A percentile compares a stretch with the other conserved stretches of the same genome.
Conservation (phyloP, 139 green algal species). For the Chlorella sp. region DNA sequence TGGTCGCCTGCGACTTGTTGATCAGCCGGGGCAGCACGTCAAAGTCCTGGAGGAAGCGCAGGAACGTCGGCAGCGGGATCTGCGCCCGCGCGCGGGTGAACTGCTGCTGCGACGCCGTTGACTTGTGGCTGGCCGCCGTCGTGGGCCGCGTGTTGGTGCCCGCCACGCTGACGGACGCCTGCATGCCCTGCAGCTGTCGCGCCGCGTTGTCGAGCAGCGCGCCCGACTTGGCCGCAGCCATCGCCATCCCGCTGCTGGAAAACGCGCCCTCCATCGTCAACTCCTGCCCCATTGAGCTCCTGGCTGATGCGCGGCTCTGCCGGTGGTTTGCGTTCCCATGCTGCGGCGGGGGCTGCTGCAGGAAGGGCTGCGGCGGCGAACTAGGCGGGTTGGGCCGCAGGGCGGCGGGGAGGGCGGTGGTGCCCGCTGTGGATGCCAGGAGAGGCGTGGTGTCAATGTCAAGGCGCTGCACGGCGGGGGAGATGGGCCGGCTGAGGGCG, state of each 20-base stretch:
- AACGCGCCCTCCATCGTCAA: too few species aligned
- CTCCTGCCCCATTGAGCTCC: too few species aligned
- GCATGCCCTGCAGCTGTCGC: not conserved
- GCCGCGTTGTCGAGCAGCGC: not conserved
- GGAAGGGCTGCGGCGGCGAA: not conserved
- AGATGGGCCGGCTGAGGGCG: not conserved
- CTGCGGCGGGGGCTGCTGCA: not conserved
- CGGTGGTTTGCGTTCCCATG: too few species aligned
- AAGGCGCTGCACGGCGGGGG: not conserved
- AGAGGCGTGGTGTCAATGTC: not conserved
- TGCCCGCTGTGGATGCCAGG: too few species aligned
- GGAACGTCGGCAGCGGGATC: conserved; percentile 14
- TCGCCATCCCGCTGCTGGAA: too few species aligned
- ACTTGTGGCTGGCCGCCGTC: not conserved
- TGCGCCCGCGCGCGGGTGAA: not conserved
- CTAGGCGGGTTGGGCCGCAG: not conserved
- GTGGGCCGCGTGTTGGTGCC: too few species aligned
- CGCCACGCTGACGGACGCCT: not conserved
- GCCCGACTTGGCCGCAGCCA: too few species aligned
- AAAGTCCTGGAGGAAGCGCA: conserved; percentile 23
- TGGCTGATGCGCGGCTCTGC: too few species aligned
- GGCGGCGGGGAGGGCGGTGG: too few species aligned
- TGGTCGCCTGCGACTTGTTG: conserved; percentile 12
- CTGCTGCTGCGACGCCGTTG: not conserved
- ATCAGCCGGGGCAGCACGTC: conserved; percentile 20